A percentile compares a stretch with the other conserved stretches of the same genome.
phyloP scores from a whole-genome alignment of 352 stramenopile genomes.

The Phytophthora kernoviae region DNA sequence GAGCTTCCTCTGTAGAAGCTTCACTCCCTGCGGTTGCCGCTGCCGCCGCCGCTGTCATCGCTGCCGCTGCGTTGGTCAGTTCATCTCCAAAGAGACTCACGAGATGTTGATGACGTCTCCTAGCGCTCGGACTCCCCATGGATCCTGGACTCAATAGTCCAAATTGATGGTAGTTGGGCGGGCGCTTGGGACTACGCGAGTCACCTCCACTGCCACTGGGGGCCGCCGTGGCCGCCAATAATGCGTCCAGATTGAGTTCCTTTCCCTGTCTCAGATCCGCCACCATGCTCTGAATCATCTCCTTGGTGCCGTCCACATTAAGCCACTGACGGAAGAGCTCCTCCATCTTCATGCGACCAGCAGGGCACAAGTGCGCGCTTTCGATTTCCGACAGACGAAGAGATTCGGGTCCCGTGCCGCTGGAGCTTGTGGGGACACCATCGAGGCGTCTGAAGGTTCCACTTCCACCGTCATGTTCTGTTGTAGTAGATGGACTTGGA shows the following conservation, averaged over 20 bases:
- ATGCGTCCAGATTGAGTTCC: conserved; percentile 56
- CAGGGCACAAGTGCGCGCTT: conserved; percentile 76
- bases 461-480: conserved; percentile 51
- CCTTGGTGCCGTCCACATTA: conserved; percentile 84
- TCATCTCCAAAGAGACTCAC: conserved; percentile 84
- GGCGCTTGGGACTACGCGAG: conserved; percentile 79
- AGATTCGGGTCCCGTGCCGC: conserved; percentile 43
- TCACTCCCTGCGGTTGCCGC: conserved; percentile 19
- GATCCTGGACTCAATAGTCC: conserved; percentile 35
- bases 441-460: conserved; percentile 56
- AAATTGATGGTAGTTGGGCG: conserved; percentile 83
- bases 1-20: conserved; percentile 8
- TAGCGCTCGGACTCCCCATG: conserved; percentile 43
- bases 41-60: conserved; percentile 8
- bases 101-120: conserved; percentile 64
- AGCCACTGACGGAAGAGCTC: conserved; percentile 88
- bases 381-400: conserved; percentile 85
- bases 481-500: neutral
- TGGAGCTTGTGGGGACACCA: conserved; percentile 59
- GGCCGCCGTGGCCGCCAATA: conserved; percentile 25
- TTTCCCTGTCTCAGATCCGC: conserved; percentile 79
- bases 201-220: conserved; percentile 29
- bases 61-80: conserved; percentile 44
- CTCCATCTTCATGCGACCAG: conserved; percentile 87
- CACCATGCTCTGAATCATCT: conserved; percentile 85